A percentile compares a stretch with the other conserved stretches of the same genome.
phyloP scores from a whole-genome alignment of 108 stramenopile species.

The Fragilaria crotonensis region DNA sequence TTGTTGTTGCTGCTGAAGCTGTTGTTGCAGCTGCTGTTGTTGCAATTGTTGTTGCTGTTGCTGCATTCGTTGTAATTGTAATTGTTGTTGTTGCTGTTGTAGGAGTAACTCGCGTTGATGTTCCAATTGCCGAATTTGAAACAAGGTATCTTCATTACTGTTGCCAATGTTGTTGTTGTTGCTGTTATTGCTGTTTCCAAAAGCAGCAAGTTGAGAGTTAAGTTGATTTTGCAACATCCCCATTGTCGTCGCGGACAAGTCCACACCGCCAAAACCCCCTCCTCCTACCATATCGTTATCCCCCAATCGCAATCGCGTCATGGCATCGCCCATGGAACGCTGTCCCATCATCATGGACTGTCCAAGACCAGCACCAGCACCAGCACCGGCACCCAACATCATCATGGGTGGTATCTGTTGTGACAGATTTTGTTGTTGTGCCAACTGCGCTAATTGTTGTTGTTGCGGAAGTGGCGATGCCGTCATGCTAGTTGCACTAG shows the following conservation, averaged over 20 bases:
- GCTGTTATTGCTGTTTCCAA: neutral
- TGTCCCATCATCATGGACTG: neutral
- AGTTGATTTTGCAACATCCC: neutral
- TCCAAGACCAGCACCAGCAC: neutral
- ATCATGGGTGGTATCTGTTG: neutral
- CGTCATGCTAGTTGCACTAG: too few species aligned
- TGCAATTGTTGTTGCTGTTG: neutral
- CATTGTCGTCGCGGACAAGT: neutral
- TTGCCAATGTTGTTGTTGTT: neutral
- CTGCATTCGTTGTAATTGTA: slow-evolving; percentile 1
- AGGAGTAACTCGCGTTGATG: neutral
- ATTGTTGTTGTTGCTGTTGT: slow-evolving; percentile 6
- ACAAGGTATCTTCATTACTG: neutral
- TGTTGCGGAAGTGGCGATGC: neutral
- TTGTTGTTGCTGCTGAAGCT: too few species aligned
- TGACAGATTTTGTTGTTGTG: neutral
- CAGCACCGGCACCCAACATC: neutral
- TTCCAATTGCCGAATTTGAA: neutral
- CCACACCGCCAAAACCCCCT: neutral
- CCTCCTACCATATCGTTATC: neutral
- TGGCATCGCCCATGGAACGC: neutral
- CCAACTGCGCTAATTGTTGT: neutral
- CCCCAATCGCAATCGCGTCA: neutral
- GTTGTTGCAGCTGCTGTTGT: too few species aligned
- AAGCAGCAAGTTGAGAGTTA: neutral